Evolutionary conservation across 2,329 filamentous ascomycete genomes (phyloP), one percentile per base, ranked within the genome.

Genomic region (Paraphaeosphaeria sporulosa): DNA sequence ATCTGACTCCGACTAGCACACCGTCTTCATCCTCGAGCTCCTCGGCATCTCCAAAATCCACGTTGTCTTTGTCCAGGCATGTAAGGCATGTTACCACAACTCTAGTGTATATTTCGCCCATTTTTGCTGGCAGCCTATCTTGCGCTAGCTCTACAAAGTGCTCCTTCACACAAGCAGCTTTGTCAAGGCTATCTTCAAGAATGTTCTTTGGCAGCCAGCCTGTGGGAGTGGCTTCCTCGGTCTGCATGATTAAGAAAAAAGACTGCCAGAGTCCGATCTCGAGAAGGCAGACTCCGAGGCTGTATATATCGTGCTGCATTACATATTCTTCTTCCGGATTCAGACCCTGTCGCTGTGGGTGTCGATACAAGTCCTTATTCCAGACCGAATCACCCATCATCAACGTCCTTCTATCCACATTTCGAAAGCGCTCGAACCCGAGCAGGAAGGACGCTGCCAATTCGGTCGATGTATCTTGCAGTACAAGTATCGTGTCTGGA

Each of bases 281-380:
- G 0, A 87, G 70, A 0, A 87, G 74, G 53, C 81, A 84, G 0
- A 86, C 82, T 0, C 85, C 84, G 0, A 87, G 76, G 56, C 83
- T 85, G 25, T 27, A 27, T 27, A 27, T 27, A 6, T 27, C 84
- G 64, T 87, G 84, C 55, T 84, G 80, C 80, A 86, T 86, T 1
- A 63, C 71, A 61, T 84, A 86, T 0, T 64, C 57, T 0, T 81
- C 76, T 27, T 77, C 68, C 0, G 76, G 73, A 2, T 64, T 61
- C 0, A 74, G 23, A 0, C 84, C 83, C 63, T 85, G 83, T 0
- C 84, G 78, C 0, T 64, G 60, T 0, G 84, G 83, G 62, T 87
- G 84, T 0, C 81, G 78, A 61, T 86, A 87, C 0, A 87, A 43
- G 50, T 86, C 81, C n/a, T 72, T 70, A 6, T 81, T 69, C 79